Base-by-base conservation (phyloP, 2,329 filamentous ascomycete genomes). In the Albifimbria verrucaria region DNA sequence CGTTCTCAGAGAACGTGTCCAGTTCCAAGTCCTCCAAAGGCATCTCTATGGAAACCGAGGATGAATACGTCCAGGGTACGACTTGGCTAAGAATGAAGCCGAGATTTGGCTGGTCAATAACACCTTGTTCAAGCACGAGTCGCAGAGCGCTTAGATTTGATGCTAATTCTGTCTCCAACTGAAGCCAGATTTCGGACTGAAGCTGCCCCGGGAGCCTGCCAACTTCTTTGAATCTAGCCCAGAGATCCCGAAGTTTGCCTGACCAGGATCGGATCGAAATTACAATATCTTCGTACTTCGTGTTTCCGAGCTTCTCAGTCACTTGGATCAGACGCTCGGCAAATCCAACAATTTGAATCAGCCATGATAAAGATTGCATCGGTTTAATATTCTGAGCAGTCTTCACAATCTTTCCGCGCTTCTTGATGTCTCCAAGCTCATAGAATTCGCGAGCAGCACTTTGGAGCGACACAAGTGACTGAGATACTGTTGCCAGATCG, bases 71-170 rank as follows among this genome's bases (percentile, higher is more conserved):
- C 88, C 90, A 96, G 1, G 80, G 78, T 21, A 77, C 66, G 24
- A 94, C 76, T 56, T 93, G 87, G 41, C 77, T 70, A 10, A 92
- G 70, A 25, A 88, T 70, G 63, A 90, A 91, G 0, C 74, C 74
- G 10, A 92, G 68, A 46, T 84, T 79, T 7, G 86, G 82, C 23
- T 82, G 75, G 12, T 63, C 55, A 21, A 24, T 47, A 7, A 63
- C 73, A 62, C 56, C 69, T 1, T 65, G 65, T 11, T 69, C 60
- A 17, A 90, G 57, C n/a, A 75, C 68, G 4, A 54, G 36, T 12
- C 66, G 60, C 41, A 83, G 68, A 20, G 55, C 59, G 1, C 60
- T 55, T 18, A 83, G 58, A 18, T 72, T 70, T 2, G 54, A 57
- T 3, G 70, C 61, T 4, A 77, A 59, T 4, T 72, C 67, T 3